Base-by-base conservation (phyloP, 2,329 filamentous ascomycete genomes). In the Beauveria medogensis region DNA sequence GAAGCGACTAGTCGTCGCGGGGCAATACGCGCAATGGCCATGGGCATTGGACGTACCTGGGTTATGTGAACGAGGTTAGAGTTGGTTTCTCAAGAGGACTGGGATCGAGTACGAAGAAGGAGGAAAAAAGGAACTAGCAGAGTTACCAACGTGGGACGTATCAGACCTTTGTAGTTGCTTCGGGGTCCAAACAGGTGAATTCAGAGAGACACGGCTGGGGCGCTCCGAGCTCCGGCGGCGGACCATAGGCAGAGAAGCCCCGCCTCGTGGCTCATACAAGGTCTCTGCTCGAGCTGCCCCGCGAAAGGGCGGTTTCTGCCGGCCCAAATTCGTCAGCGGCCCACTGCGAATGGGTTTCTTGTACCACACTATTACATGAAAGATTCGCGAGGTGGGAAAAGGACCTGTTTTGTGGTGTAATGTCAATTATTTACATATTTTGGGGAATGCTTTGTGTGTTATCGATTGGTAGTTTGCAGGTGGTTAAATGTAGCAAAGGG, bases 31-130 rank as follows among this genome's bases (percentile, higher is more conserved):
- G 62, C 59, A 50, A 64, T 48, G 41, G 60, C 44, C 55, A 66
- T 50, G 63, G 67, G 69, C 68, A 67, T 69, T 44, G 63, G 65
- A 69, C 68, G 66, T 70, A 70, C 68, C 66, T 70, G 65, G 46
- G 37, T 41, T 14, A 7, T 24, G 34, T 46, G 14, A 12, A 54
- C 3, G 30, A 24, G 10, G 34, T 41, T 26, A 55, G 44, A 48
- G 18, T 34, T 24, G 6, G 2, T 16, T 57, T 30, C 2, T 24
- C 5, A 28, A 6, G 20, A 28, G n/a, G 30, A 20, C 1, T 22
- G 22, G 14, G 24, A 40, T 37, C 30, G 20, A 57, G 43, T 18
- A 47, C 18, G 28, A 55, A 55, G n/a, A 34, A 55, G 47, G 51
- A 18, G 34, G 44, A 41, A 50, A 22, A 51, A 20, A n/a, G 6